phyloP scores from a whole-genome alignment of 176 grass and related monocot genomes.

The Carex littledalei region DNA sequence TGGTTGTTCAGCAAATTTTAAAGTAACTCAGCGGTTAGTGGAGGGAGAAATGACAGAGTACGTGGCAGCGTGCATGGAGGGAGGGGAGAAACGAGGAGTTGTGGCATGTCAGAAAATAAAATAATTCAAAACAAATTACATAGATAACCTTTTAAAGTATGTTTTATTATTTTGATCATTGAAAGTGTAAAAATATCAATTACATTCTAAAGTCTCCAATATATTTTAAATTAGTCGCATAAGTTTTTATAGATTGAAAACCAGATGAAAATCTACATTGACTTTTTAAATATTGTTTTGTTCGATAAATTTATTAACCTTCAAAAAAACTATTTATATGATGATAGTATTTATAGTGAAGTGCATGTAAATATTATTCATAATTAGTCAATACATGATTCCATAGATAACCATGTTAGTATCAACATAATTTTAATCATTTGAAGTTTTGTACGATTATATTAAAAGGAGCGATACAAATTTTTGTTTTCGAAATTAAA shows the following conservation, averaged over 20 bases:
- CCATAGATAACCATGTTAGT: too few relatives aligned
- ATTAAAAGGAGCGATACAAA: too few relatives aligned
- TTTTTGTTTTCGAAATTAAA: background rate
- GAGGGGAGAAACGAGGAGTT: background rate
- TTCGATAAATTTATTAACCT: too few relatives aligned
- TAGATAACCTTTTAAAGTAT: background rate
- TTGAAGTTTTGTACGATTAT: too few relatives aligned
- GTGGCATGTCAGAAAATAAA: background rate
- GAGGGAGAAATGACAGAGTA: background rate
- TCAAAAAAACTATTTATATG: background rate
- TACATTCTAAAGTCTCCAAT: too few relatives aligned
- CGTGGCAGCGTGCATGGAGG: constrained; percentile 63
- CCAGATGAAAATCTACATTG: too few relatives aligned
- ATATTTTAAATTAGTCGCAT: too few relatives aligned
- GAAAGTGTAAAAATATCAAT: background rate
- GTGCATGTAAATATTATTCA: background rate
- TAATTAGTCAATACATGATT: background rate
- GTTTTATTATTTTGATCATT: background rate
- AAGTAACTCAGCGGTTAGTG: constrained; percentile 17
- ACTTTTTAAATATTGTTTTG: too few relatives aligned
- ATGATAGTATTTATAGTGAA: background rate
- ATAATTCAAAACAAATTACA: background rate
- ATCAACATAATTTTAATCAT: too few relatives aligned
- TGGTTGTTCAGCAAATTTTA: background rate
- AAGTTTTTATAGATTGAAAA: too few relatives aligned